A percentile compares a stretch with the other conserved stretches of the same genome.
Conservation (phyloP, 805 yeast genomes). For the Tetrapisispora taiwanensis region DNA sequence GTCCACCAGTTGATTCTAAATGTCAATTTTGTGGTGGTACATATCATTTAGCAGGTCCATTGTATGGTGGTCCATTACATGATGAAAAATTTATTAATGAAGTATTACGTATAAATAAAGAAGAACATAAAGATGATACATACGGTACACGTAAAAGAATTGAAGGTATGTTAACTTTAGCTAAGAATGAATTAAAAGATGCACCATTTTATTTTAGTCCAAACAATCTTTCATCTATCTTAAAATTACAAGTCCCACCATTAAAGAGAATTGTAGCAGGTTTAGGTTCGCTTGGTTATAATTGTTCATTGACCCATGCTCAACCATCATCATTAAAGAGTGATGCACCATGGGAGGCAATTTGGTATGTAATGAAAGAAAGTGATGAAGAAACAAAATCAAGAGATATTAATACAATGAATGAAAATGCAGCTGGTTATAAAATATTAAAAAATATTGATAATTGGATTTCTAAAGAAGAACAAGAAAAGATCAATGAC, state of each 20-base stretch:
- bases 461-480: conserved; percentile 12
- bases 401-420: conserved; percentile 32
- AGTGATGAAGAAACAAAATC: conserved; percentile 41
- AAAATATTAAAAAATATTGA: conserved; percentile 38
- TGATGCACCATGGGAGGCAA: conserved; percentile 71
- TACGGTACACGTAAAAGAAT: conserved; percentile 80
- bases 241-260: conserved; percentile 80
- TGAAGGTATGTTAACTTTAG: conserved; percentile 86
- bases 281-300: conserved; percentile 70
- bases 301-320: conserved; percentile 83
- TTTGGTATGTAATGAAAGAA: conserved; percentile 62
- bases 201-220: conserved; percentile 79
- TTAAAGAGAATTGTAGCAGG: conserved; percentile 65
- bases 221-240: conserved; percentile 59
- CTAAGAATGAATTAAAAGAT: conserved; percentile 52
- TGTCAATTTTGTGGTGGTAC: conserved; percentile 61
- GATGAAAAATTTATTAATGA: conserved; percentile 53
- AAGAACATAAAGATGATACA: conserved; percentile 38
- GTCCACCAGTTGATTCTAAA: conserved; percentile 46
- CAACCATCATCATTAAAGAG: conserved; percentile 80
- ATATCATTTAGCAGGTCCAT: conserved; percentile 85
- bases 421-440: conserved; percentile 47
- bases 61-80: conserved; percentile 86
- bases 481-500: conserved; percentile 3
- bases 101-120: conserved; percentile 46